Evolutionary conservation across 352 stramenopile species (phyloP), one percentile per base, ranked within the genome.

Genomic region (Pythium vanterpoolii): DNA sequence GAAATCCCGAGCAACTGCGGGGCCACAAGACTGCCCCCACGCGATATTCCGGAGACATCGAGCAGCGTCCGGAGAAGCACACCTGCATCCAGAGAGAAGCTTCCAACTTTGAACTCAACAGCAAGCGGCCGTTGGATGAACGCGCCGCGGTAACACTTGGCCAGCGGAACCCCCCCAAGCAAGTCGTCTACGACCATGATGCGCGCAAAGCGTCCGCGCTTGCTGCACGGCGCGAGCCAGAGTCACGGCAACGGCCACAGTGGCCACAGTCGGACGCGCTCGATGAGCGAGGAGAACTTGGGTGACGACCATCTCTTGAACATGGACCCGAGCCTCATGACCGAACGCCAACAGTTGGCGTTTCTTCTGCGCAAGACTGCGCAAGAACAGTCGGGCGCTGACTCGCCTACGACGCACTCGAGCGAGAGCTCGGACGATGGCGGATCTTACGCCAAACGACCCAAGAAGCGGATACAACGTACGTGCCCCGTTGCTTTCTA

Each of bases 341-440:
- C 83, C 43, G 83, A 92, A 68, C 78, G 83, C 10, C 83, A 92
- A 62, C 83, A 90, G 60, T 60, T 92, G 49, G 76, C 83, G 46
- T 92, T 92, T 59, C 68, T 92, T 21, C 64, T 92, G 58, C 77
- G 79, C 4, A 79, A 72, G 43, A 90, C 83, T 1, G 79, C 83
- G 31, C 78, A 83, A 16, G 76, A 81, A n/a, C 76, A 72, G 27
- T 77, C 69, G 31, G 65, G 73, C 30, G 69, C 50, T 58, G 28
- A 63, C 4, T 68, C 60, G n/a, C 30, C 46, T 9, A 67, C 61
- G 6, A 66, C 60, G 11, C 30, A 52, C 8, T 72, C 64, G 13
- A 68, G 61, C 31, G 62, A 62, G 4, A 76, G 58, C 55, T 77
- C 59, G 5, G 66, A 70, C 10, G 73, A 76, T 14, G 66, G 79